Percentiles rank a stretch among this genome's conserved stretches.
These are phyloP conservation scores for Ogataea zsoltii DNA, from an alignment of 805 yeast genomes.

Conservation along the genomic window DNA sequence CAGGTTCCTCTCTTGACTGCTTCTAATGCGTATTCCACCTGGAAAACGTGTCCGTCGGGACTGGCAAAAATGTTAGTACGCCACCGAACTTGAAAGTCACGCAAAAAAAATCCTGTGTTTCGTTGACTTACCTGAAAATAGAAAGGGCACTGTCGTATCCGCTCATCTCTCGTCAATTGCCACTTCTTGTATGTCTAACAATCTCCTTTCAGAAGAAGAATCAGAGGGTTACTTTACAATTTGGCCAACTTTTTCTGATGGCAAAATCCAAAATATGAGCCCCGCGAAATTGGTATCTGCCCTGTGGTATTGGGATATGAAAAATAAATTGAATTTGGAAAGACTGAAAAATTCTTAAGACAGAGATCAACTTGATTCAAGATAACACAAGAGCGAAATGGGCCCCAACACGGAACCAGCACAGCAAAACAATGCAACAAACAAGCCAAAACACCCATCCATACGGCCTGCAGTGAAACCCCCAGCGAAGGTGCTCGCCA, in stretches of 20 bases:
- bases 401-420: too few relatives aligned
- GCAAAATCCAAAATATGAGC: background rate
- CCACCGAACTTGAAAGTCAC: background rate
- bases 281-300: constrained; percentile 1
- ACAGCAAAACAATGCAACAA: constrained; percentile 3
- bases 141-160: constrained; percentile 99
- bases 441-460: background rate
- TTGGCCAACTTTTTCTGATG: constrained; percentile 5
- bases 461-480: constrained; percentile 4
- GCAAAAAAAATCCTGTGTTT: background rate
- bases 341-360: too few relatives aligned
- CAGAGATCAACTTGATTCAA: too few relatives aligned
- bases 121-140: constrained; percentile 77
- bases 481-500: constrained; percentile 44
- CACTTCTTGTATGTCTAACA: background rate
- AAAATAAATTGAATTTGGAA: too few relatives aligned
- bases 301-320: too few relatives aligned
- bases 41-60: constrained; percentile 99
- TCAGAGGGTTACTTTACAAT: background rate
- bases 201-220: too few relatives aligned
- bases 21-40: constrained; percentile 96
- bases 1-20: constrained; percentile 98
- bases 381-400: too few relatives aligned
- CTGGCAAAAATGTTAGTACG: constrained; percentile 38
- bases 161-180: constrained; percentile 58